Evolutionary conservation across 768 basidiomycete species (phyloP).

Genomic region (Russula dissimulans): DNA sequence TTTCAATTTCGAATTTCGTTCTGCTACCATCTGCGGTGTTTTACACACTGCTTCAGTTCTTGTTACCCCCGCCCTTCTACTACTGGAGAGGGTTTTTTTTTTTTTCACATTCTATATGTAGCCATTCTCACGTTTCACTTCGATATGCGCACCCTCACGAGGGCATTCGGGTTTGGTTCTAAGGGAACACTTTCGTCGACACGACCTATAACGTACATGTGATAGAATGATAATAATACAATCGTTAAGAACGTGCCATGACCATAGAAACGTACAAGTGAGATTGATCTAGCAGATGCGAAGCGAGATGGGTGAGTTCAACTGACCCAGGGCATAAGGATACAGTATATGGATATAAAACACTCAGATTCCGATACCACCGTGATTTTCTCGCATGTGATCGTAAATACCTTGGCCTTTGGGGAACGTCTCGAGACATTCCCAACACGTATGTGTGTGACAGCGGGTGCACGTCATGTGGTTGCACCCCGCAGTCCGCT

Average conservation of each 20-base stretch:
- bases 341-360: not conserved
- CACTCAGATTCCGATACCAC: slow-evolving; percentile 29
- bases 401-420: slow-evolving; percentile 63
- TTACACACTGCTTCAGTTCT: not conserved
- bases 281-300: not conserved
- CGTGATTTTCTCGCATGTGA: slow-evolving; percentile 64
- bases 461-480: slow-evolving; percentile 75
- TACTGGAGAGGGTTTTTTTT: not conserved
- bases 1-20: not conserved
- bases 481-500: slow-evolving; percentile 69
- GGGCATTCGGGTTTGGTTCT: slow-evolving; percentile 9
- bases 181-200: slow-evolving; percentile 4
- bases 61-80: not conserved
- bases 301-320: not conserved
- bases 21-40: not conserved
- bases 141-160: slow-evolving; percentile 5
- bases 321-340: not conserved
- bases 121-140: not conserved
- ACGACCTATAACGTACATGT: slow-evolving; percentile 14
- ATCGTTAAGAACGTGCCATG: not conserved
- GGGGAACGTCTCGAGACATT: slow-evolving; percentile 62
- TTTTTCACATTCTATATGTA: not conserved
- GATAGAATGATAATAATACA: slow-evolving; percentile 14
- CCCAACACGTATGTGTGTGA: slow-evolving; percentile 75
- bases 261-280: not conserved